Evolutionary conservation across 2,329 filamentous ascomycete genomes (phyloP).

Genomic region (Tolypocladium capitatum): DNA sequence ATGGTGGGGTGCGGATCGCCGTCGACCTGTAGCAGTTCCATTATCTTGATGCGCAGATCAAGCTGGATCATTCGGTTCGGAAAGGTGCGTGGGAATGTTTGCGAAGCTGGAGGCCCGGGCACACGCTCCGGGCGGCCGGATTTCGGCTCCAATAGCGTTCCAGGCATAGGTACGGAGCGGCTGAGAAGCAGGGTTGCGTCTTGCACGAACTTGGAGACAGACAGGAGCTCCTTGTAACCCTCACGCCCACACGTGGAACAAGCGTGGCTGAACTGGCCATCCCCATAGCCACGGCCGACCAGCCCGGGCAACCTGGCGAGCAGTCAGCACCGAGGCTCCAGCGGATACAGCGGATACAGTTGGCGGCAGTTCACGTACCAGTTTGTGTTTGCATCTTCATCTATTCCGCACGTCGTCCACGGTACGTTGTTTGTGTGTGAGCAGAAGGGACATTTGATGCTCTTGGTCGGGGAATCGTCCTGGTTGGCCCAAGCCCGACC

Average conservation of each 20-base stretch:
- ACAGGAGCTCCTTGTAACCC: constrained; percentile 45
- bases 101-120: constrained; percentile 4
- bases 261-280: constrained; percentile 32
- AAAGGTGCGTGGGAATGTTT: constrained; percentile 29
- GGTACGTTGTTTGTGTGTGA: constrained; percentile 25
- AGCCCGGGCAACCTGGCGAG: neutral
- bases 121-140: constrained; percentile 34
- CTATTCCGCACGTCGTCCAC: constrained; percentile 44
- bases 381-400: constrained; percentile 9
- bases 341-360: no score
- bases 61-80: constrained; percentile 44
- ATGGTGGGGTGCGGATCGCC: constrained; percentile 26
- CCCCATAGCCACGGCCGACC: constrained; percentile 37
- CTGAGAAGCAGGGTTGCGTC: constrained; percentile 4
- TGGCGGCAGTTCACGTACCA: neutral
- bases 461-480: constrained; percentile 34
- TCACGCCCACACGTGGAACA: constrained; percentile 37
- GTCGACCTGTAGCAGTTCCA: constrained; percentile 22
- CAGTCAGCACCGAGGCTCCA: neutral
- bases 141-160: constrained; percentile 46
- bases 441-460: constrained; percentile 44
- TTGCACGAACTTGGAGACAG: constrained; percentile 45
- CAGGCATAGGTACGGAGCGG: constrained; percentile 42
- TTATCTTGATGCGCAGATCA: constrained; percentile 28
- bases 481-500: constrained; percentile 45